Evolutionary conservation across 371 early-diverging fungal species (phyloP), one percentile per base, ranked within the genome.

Genomic region (Mucor lusitanicus): DNA sequence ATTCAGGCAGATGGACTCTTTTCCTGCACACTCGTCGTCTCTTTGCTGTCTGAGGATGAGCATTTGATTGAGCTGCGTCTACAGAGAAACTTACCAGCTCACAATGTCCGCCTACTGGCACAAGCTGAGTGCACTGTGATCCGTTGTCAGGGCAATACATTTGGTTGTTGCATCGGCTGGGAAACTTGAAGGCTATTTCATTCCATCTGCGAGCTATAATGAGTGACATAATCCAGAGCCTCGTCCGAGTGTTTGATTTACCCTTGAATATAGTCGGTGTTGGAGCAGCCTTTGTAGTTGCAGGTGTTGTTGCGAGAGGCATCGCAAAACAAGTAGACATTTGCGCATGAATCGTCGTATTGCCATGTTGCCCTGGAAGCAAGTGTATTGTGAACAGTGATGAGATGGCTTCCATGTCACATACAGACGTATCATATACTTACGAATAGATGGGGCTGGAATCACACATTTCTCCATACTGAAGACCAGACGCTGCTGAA

Each of bases 61-160:
- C 37, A 37, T 37, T 1, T 12, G 37, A 13, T 37, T 12, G 37
- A 13, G 37, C 37, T 37, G 12, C 3, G 1, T 13, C 0, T 37
- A 4, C 12, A 37, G 12, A 37, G 13, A 37, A 25, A 6, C 46
- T 54, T 67, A 72, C 72, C 35, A 68, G 39, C 35, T 81, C 80
- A 63, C 84, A 83, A 3, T 48, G 61, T 15, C 71, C 62, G 2
- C 80, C 80, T 5, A 63, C 55, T 6, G 65, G 44, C 3, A 78
- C 56, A 23, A 65, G 50, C 0, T 67, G 73, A 23, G 37, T 61
- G 33, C 84, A 83, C 46, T 64, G 23, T 3, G 78, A 79, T 28
- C 66, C 68, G 40, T 69, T 76, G 46, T 83, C 84, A 32, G 84
- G 84, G 57, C 84, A 83, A 53, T 61, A 83, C 3, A 70, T 73